A percentile compares a stretch with the other conserved stretches of the same genome.
phyloP scores from a whole-genome alignment of 208 protist genomes.

The Leishmania mexicana region DNA sequence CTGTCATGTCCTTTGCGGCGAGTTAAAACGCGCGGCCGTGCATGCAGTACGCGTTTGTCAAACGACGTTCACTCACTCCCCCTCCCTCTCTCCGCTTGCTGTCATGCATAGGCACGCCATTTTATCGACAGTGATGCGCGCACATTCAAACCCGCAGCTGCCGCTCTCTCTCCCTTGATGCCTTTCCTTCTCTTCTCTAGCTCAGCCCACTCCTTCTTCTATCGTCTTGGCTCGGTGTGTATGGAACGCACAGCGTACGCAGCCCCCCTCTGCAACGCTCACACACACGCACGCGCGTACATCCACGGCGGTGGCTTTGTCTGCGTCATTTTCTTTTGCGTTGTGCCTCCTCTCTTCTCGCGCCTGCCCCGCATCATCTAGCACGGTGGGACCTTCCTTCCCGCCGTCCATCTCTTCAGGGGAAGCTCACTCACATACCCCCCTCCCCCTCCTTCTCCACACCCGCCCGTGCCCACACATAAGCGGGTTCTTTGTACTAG shows the following conservation, averaged over 20 bases:
- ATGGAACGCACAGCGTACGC: not conserved
- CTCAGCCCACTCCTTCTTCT: not conserved
- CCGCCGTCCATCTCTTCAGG: not conserved
- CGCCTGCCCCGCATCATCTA: not conserved
- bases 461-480: not conserved
- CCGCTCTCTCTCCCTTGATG: not conserved
- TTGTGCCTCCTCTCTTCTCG: not conserved
- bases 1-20: not conserved
- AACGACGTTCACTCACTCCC: not conserved
- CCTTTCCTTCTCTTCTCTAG: not conserved
- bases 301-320: not conserved
- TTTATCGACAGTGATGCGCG: not conserved
- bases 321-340: not conserved
- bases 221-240: not conserved
- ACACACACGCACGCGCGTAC: not conserved
- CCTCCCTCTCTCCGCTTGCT: not conserved
- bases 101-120: not conserved
- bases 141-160: not conserved
- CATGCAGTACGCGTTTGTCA: not conserved
- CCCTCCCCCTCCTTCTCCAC: not conserved
- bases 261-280: not conserved
- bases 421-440: not conserved
- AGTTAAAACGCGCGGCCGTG: not conserved
- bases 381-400: not conserved
- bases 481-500: not conserved